A percentile compares a stretch with the other conserved stretches of the same genome.
Evolutionary conservation across 2,329 filamentous ascomycete genomes (phyloP).

Genomic region (Ophiostoma montium): DNA sequence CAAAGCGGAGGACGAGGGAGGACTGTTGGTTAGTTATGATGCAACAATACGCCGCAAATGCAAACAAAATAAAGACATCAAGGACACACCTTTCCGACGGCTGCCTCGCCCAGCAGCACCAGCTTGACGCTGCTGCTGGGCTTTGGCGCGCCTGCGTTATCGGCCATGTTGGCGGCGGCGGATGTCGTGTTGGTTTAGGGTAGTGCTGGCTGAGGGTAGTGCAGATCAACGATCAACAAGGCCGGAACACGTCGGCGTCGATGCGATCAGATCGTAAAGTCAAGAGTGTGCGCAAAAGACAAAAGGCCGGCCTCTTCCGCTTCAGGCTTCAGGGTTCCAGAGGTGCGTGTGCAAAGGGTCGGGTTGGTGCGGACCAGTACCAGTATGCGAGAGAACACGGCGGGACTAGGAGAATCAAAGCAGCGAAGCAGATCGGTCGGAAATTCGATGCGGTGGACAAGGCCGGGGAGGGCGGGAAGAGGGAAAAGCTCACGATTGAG

Average conservation of each 20-base stretch:
- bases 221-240: no score
- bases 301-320: conserved; percentile 5
- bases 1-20: conserved; percentile 91
- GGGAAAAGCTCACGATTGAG: conserved; percentile 5
- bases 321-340: no score
- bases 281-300: neutral
- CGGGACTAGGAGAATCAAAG: no score
- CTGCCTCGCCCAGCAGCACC: conserved; percentile 90
- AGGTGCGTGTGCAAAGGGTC: no score
- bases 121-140: conserved; percentile 99
- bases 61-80: neutral
- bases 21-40: conserved; percentile 42
- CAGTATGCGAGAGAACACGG: no score
- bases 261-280: neutral
- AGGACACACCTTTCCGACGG: conserved; percentile 86
- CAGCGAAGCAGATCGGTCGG: no score
- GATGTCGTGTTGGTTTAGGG: no score
- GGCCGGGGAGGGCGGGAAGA: neutral
- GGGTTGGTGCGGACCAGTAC: no score
- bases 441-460: no score
- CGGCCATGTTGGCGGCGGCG: conserved; percentile 42
- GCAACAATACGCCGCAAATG: no score
- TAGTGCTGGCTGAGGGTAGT: no score
- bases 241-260: neutral
- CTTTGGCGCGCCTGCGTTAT: conserved; percentile 56